Evolutionary conservation across 306 rosid species (phyloP).

Genomic region (Prunus davidiana): DNA sequence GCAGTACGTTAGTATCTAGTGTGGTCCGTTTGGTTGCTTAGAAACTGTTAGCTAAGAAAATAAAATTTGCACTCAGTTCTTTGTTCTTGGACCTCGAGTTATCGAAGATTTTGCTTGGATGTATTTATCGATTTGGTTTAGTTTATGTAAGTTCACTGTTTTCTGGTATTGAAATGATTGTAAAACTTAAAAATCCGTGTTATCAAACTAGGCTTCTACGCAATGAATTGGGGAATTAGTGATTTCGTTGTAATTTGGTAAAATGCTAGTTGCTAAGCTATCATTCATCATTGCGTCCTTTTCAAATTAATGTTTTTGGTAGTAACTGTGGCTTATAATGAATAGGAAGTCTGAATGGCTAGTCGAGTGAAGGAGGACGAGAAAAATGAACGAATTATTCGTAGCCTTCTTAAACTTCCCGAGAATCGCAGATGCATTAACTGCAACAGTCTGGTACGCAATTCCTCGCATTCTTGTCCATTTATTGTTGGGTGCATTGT

Average conservation of each 20-base stretch:
- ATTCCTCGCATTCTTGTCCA: conserved; percentile 5
- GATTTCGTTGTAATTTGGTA: background rate
- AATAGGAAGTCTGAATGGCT: conserved; percentile 57
- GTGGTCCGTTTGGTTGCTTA: conserved; percentile 15
- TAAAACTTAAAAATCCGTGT: background rate
- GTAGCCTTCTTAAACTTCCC: conserved; percentile 78
- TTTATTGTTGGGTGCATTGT: background rate
- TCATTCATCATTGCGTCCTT: background rate
- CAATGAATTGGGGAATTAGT: background rate
- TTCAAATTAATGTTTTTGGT: conserved; percentile 1
- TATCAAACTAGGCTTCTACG: background rate
- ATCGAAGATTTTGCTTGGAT: background rate
- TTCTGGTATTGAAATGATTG: background rate
- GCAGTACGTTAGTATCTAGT: conserved; percentile 7
- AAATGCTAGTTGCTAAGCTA: background rate
- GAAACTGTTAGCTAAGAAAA: conserved; percentile 16
- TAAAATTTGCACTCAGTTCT: conserved; percentile 4
- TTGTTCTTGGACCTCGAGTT: background rate
- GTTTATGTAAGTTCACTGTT: background rate
- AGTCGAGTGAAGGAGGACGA: conserved; percentile 82
- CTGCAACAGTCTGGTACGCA: conserved; percentile 79
- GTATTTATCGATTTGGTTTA: background rate
- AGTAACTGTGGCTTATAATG: conserved; percentile 28
- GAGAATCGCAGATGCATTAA: conserved; percentile 88
- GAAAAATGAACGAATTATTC: conserved; percentile 79